A percentile compares a stretch with the other conserved stretches of the same genome.
Conservation (phyloP, 352 stramenopile genomes). For the Pythium guiyangense region DNA sequence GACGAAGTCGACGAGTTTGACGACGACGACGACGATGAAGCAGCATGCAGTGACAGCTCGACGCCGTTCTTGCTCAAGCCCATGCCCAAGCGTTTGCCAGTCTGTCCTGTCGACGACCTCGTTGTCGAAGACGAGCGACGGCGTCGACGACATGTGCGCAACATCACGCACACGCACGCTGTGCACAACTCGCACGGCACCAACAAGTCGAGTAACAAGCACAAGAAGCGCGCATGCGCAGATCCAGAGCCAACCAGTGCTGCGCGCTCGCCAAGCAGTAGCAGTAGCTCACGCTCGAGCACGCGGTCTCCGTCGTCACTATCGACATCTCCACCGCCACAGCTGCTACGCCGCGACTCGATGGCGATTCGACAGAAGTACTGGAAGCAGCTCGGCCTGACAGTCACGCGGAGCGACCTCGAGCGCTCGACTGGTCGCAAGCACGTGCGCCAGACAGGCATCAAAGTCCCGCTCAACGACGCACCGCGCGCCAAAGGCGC, state of each 20-base stretch:
- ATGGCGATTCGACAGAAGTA: conserved; percentile 84
- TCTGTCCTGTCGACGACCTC: conserved; percentile 73
- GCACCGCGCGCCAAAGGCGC: conserved; percentile 26
- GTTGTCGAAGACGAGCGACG: conserved; percentile 77
- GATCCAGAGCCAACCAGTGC: conserved; percentile 65
- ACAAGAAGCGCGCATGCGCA: conserved; percentile 35
- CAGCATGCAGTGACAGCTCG: not conserved
- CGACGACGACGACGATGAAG: conserved; percentile 5
- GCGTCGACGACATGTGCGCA: conserved; percentile 38
- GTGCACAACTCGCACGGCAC: conserved; percentile 3
- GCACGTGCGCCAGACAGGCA: conserved; percentile 54
- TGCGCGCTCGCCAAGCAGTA: conserved; percentile 11
- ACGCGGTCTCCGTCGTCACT: not conserved
- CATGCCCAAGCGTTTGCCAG: conserved; percentile 59
- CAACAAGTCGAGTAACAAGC: conserved; percentile 22
- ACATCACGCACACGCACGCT: conserved; percentile 12
- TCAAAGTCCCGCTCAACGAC: conserved; percentile 81
- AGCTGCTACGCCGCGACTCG: conserved; percentile 65
- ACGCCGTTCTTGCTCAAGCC: conserved; percentile 56
- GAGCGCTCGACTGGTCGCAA: conserved; percentile 70
- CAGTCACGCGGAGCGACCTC: conserved; percentile 70
- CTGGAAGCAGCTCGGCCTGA: conserved; percentile 83
- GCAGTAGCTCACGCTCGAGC: conserved; percentile 6
- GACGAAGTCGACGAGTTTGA: conserved; percentile 1
- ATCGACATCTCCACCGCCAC: not conserved